Percentiles rank a stretch among this genome's conserved stretches.
phyloP scores from a whole-genome alignment of 2,329 filamentous ascomycete species.

The Zelopaecilomyces penicillatus region DNA sequence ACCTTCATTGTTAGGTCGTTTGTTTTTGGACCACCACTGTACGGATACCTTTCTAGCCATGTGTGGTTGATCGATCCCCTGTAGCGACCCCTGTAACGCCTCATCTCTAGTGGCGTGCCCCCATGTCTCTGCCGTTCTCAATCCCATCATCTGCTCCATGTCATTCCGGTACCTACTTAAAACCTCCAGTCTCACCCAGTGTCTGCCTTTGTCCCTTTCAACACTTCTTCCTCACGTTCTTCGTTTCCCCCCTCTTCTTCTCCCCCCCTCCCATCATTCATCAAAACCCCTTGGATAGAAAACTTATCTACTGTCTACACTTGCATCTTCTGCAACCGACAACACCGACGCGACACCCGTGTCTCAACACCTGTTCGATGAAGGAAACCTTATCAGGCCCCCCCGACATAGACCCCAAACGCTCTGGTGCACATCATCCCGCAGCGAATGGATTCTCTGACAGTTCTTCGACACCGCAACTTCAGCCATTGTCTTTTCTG shows the following conservation, averaged over 20 bases:
- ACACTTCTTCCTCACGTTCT: neutral
- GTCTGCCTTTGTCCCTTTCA: neutral
- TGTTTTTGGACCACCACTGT: too few species aligned
- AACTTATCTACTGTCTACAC: too few species aligned
- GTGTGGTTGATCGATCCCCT: too few species aligned
- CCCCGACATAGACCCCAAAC: constrained; percentile 47
- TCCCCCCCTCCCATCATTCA: neutral
- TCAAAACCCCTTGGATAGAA: neutral
- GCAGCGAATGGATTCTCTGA: constrained; percentile 45
- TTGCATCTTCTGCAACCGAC: too few species aligned
- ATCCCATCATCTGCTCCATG: too few species aligned
- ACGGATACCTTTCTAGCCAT: too few species aligned
- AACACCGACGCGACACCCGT: neutral
- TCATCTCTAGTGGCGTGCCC: too few species aligned
- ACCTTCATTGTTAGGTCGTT: too few species aligned
- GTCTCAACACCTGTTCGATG: constrained; percentile 43
- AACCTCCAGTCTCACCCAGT: too few species aligned
- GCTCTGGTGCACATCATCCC: constrained; percentile 42
- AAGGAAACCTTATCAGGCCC: constrained; percentile 49
- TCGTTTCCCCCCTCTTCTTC: neutral
- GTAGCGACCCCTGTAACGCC: too few species aligned
- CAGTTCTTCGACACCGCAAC: constrained; percentile 26
- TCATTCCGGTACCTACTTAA: too few species aligned
- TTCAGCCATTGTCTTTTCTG: constrained; percentile 3
- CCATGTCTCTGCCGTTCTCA: too few species aligned